phyloP scores from a whole-genome alignment of 2,329 filamentous ascomycete species.

The Cytospora leucostoma region DNA sequence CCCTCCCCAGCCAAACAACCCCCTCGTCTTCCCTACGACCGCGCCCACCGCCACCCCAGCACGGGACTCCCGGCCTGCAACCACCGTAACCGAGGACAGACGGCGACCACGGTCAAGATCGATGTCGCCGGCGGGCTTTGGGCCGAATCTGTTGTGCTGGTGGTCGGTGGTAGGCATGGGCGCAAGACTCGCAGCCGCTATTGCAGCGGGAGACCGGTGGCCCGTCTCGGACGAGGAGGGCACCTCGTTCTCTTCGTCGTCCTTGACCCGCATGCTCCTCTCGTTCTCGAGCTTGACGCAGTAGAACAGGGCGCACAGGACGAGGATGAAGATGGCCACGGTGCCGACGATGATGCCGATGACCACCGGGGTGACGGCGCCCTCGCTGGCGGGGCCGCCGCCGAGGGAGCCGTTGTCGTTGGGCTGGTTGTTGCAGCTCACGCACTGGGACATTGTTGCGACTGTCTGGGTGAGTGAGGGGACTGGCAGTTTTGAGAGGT shows the following conservation, averaged over 20 bases:
- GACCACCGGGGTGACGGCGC: conserved; percentile 25
- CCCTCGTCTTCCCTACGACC: conserved; percentile 13
- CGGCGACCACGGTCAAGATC: neutral
- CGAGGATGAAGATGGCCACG: conserved; percentile 24
- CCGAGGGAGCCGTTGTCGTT: conserved; percentile 25
- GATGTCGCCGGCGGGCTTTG: neutral
- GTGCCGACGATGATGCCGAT: conserved; percentile 26
- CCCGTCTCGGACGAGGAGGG: neutral
- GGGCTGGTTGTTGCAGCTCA: conserved; percentile 28
- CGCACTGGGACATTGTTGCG: conserved; percentile 25
- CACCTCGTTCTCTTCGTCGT: neutral
- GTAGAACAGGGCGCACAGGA: conserved; percentile 27
- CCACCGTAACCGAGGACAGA: conserved; percentile 8
- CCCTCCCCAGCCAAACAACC: conserved; percentile 15
- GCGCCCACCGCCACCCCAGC: neutral
- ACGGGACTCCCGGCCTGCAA: neutral
- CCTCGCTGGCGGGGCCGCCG: conserved; percentile 19
- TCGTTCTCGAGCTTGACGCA: conserved; percentile 28
- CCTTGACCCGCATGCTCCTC: conserved; percentile 13
- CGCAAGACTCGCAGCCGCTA: neutral
- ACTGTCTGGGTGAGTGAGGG: neutral
- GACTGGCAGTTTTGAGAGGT: too few relatives aligned
- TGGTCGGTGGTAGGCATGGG: neutral
- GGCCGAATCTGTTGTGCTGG: neutral
- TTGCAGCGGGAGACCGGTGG: neutral